A percentile compares a stretch with the other conserved stretches of the same genome.
Evolutionary conservation across 1,139 yeast genomes (phyloP).

Genomic region (Protomyces macrosporus): DNA sequence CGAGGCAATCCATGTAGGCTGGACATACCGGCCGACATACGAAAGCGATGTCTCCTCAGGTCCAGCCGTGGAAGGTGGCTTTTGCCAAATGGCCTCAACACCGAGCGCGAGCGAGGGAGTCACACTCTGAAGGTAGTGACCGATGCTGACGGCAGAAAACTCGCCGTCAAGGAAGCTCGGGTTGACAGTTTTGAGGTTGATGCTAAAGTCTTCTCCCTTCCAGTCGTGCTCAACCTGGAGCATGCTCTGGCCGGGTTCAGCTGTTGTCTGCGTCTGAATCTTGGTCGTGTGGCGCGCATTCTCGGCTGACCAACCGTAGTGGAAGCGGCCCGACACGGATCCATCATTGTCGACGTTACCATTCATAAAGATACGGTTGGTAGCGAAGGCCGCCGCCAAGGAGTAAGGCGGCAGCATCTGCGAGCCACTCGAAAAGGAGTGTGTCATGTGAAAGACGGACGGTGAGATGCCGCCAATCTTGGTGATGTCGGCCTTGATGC

Average conservation of each 20-base stretch:
- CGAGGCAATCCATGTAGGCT: slow-evolving; percentile 85
- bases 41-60: slow-evolving; percentile 93
- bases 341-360: slow-evolving; percentile 45
- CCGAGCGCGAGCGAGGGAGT: slow-evolving; percentile 83
- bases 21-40: slow-evolving; percentile 83
- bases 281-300: slow-evolving; percentile 71
- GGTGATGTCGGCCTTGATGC: slow-evolving; percentile 92
- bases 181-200: slow-evolving; percentile 85
- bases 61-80: slow-evolving; percentile 56
- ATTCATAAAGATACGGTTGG: slow-evolving; percentile 45
- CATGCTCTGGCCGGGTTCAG: slow-evolving; percentile 76
- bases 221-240: slow-evolving; percentile 94
- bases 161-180: slow-evolving; percentile 66
- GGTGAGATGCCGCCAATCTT: slow-evolving; percentile 89
- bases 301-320: slow-evolving; percentile 66
- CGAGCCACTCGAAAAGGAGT: slow-evolving; percentile 86
- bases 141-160: slow-evolving; percentile 86
- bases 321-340: slow-evolving; percentile 80
- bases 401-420: slow-evolving; percentile 80
- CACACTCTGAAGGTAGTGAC: slow-evolving; percentile 81
- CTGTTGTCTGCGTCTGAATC: slow-evolving; percentile 73
- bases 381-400: slow-evolving; percentile 82
- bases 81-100: slow-evolving; percentile 84
- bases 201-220: slow-evolving; percentile 80
- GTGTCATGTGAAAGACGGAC: slow-evolving; percentile 87